Base-by-base conservation (phyloP, 2,329 filamentous ascomycete genomes). In the Microdochium bolleyi region DNA sequence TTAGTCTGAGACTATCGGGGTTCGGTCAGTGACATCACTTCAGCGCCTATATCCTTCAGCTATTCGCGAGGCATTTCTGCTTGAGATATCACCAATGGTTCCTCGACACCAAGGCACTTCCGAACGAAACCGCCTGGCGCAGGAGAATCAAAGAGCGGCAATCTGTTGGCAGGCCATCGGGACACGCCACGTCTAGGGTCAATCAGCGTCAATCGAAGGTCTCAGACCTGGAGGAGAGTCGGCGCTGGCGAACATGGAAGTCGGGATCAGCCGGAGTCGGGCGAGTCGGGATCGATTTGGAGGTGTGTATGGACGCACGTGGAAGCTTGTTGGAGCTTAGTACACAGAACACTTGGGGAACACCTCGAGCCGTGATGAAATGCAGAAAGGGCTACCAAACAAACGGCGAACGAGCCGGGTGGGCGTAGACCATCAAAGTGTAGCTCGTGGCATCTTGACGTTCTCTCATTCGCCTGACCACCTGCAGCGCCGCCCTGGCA, bases 381-480 rank as follows among this genome's bases (percentile, higher is more conserved):
- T 65, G 67, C 66, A 71, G 67, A 68, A 71, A 64, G 67, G 74
- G 68, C 66, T 70, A 66, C 64, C 66, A 72, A 53, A 41, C 41
- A 55, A 52, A 51, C 52, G 34, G 49, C 48, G 50, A 22, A 37
- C 54, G 52, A 56, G 55, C 49, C 57, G 58, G 53, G 41, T 46
- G 41, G 41, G 41, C 41, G 41, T 22, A 46, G 41, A 46, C 41
- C 41, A 46, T 46, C 41, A 46, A 46, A 21, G 41, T 46, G 41
- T 46, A 46, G 41, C 70, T 66, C 71, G 71, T 73, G 71, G 67
- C 55, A 60, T 56, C 51, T 67, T 59, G 58, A 62, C 61, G 65
- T 56, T 61, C 57, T 69, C 63, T 63, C 60, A 73, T 74, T 73
- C 70, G 70, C 56, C 57, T 58, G 55, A 49, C 51, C 34, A 30